Evolutionary conservation across 2,329 filamentous ascomycete species (phyloP), one percentile per base, ranked within the genome.

Genomic region (Fusarium liriodendri): DNA sequence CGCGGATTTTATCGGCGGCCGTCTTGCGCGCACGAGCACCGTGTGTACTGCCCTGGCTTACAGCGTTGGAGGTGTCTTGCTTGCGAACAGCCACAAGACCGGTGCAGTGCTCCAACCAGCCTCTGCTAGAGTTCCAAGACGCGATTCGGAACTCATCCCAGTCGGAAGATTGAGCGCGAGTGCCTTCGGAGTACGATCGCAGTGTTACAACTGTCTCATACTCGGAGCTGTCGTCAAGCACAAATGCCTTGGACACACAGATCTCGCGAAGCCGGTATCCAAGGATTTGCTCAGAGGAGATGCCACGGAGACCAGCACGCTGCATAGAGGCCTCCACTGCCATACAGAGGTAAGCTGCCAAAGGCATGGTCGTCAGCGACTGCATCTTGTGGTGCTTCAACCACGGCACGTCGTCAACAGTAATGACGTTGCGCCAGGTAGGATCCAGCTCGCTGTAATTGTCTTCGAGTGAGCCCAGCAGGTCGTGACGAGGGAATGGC

Each of bases 51-150:
- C 52, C 52, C 13, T 37, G 68, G 5, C 59, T 66, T 8, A 81
- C 76, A 1, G 78, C 69, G 50, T 81, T 81, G 18, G 54, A 50
- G 1, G 52, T 35, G 29, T 55, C 45, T 11, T 63, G 59, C 59
- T 78, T 78, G 20, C 77, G 74, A 25, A 87, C 83, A 7, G 83
- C 80, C 11, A 90, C 82, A 4, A 88, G 80, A n/a, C 88, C 88
- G 59, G 85, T 83, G 77, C 89, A 91, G 75, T 92, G 87, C 74
- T 91, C 87, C 0, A 86, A 85, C 89, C 89, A 91, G 13, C 87
- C 86, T 45, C 87, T 83, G 14, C 80, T 83, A 16, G 84, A 82
- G 0, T 85, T 85, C 85, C 85, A 89, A 0, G 89, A 89, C 54
- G 84, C 88, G 29, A 91, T 87, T 2, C 84, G 80, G 79, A 91